Evolutionary conservation across 192 early-diverging fungal genomes (phyloP).

Genomic region (Backusella mclennaniae): DNA sequence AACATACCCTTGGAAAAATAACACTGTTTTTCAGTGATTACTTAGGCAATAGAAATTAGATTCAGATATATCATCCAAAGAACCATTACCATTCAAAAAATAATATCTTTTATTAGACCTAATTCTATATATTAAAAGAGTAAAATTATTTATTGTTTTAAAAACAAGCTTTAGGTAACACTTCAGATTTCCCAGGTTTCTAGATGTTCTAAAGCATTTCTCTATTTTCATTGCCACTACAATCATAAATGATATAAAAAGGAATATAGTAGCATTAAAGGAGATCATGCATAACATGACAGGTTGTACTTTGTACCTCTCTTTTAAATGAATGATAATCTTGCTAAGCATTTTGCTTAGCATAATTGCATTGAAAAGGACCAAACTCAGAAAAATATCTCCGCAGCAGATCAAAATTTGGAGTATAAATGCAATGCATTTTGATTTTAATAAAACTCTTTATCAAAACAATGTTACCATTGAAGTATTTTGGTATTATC

Average conservation of each 20-base stretch:
- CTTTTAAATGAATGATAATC: not conserved
- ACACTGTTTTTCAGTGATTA: too few relatives aligned
- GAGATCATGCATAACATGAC: not conserved
- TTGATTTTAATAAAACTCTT: not conserved
- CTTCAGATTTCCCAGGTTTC: not conserved
- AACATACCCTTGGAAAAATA: too few relatives aligned
- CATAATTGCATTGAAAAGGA: not conserved
- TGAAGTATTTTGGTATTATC: not conserved
- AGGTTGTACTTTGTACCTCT: not conserved
- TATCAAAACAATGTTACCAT: not conserved
- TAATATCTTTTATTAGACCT: too few relatives aligned
- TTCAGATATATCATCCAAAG: too few relatives aligned
- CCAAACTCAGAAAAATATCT: not conserved
- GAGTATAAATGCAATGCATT: not conserved
- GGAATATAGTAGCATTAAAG: not conserved
- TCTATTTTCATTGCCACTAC: not conserved
- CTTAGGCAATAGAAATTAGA: too few relatives aligned
- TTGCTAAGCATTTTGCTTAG: not conserved
- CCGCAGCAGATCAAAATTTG: not conserved
- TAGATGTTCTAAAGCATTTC: not conserved
- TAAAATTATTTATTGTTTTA: not conserved
- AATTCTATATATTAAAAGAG: too few relatives aligned
- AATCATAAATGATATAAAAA: not conserved
- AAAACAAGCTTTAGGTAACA: not conserved
- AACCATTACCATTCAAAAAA: too few relatives aligned